Percentiles rank a stretch among this genome's conserved stretches.
phyloP scores from a whole-genome alignment of 1,284 basidiomycete genomes.

The Puccinia novopanici region DNA sequence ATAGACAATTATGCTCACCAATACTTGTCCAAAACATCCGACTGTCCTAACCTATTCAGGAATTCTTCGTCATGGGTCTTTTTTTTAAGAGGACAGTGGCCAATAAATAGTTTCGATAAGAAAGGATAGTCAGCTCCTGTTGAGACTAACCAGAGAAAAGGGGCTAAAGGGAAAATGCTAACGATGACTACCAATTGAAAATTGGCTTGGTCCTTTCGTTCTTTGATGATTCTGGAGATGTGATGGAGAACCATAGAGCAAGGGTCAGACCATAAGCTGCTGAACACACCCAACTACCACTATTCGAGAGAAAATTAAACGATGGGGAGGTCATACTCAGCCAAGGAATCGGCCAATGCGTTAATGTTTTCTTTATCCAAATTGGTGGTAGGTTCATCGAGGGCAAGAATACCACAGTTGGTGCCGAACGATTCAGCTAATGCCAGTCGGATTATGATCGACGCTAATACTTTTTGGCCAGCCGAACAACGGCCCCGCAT shows the following conservation, averaged over 20 bases:
- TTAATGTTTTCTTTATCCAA: constrained; percentile 95
- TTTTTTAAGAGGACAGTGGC: not conserved
- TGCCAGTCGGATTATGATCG: constrained; percentile 98
- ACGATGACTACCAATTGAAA: constrained; percentile 94
- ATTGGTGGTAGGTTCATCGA: constrained; percentile 98
- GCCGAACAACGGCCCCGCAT: constrained; percentile 98
- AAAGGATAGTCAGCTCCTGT: constrained; percentile 2
- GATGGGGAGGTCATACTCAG: constrained; percentile 65
- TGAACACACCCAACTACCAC: not conserved
- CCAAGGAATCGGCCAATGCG: constrained; percentile 83
- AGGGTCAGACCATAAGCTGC: not conserved
- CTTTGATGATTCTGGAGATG: constrained; percentile 77
- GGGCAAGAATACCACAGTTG: constrained; percentile 93
- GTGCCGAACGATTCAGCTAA: constrained; percentile 95
- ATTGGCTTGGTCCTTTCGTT: constrained; percentile 81
- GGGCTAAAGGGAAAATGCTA: constrained; percentile 61
- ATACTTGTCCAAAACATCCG: constrained; percentile 50
- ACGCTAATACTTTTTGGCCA: constrained; percentile 97
- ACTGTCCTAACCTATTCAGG: constrained; percentile 60
- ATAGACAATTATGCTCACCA: constrained; percentile 25
- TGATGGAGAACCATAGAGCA: not conserved
- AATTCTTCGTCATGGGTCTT: constrained; percentile 81
- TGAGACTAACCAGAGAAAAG: not conserved
- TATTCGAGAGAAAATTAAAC: not conserved
- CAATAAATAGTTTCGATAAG: not conserved